These are phyloP conservation scores for Fusarium liriodendri DNA, from an alignment of 2,329 filamentous ascomycete species.

Conservation along the genomic window DNA sequence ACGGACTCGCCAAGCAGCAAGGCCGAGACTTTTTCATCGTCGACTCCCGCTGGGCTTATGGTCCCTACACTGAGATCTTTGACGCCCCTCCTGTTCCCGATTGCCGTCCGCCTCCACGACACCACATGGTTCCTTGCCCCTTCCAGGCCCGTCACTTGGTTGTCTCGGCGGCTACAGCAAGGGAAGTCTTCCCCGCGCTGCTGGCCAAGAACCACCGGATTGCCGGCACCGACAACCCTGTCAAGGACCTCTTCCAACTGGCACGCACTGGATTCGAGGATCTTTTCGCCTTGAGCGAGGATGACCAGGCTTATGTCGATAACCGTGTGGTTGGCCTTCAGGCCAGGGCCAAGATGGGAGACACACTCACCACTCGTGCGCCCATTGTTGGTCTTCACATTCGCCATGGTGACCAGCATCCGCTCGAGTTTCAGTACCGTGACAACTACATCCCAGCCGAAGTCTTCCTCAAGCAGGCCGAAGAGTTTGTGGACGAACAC, in stretches of 20 bases:
- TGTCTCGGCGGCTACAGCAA: slow-evolving; percentile 75
- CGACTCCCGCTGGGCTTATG: slow-evolving; percentile 86
- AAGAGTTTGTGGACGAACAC: slow-evolving; percentile 62
- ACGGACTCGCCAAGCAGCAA: slow-evolving; percentile 81
- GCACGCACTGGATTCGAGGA: slow-evolving; percentile 77
- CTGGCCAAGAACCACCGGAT: slow-evolving; percentile 48
- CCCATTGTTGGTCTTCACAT: slow-evolving; percentile 77
- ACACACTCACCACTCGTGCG: slow-evolving; percentile 50
- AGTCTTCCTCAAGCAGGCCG: slow-evolving; percentile 71
- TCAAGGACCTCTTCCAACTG: slow-evolving; percentile 73
- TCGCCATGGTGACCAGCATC: slow-evolving; percentile 82
- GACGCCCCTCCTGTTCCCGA: slow-evolving; percentile 70
- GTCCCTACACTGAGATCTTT: slow-evolving; percentile 80
- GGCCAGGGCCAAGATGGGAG: slow-evolving; percentile 55
- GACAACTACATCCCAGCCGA: slow-evolving; percentile 82
- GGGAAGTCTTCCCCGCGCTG: slow-evolving; percentile 71
- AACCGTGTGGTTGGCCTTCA: slow-evolving; percentile 68
- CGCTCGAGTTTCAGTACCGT: slow-evolving; percentile 80
- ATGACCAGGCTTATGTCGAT: slow-evolving; percentile 74
- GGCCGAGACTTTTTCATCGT: slow-evolving; percentile 85
- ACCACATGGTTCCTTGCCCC: slow-evolving; percentile 84
- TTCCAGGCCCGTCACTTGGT: slow-evolving; percentile 80
- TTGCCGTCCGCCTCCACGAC: slow-evolving; percentile 78
- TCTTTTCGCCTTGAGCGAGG: slow-evolving; percentile 75
- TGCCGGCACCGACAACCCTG: slow-evolving; percentile 36